Conservation (phyloP, 2,329 filamentous ascomycete genomes). For the Ophiostoma angusticollis region DNA sequence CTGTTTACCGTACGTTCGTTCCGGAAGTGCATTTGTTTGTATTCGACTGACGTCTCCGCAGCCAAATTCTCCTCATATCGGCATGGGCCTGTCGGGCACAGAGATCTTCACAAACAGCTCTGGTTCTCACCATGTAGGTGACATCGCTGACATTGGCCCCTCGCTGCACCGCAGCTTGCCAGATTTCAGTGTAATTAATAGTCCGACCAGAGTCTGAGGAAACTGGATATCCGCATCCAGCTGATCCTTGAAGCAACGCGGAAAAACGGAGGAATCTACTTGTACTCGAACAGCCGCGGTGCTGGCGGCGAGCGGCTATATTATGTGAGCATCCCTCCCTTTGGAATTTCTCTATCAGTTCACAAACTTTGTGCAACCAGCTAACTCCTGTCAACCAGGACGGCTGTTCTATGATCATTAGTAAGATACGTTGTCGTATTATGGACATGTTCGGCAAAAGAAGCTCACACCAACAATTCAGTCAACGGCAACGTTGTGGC, state of each 20-base stretch:
- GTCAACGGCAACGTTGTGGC: constrained; percentile 51
- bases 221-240: constrained; percentile 49
- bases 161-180: not conserved
- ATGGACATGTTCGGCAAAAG: not conserved
- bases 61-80: constrained; percentile 34
- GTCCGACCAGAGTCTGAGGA: constrained; percentile 28
- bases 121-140: constrained; percentile 40
- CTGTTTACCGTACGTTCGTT: constrained; percentile 14
- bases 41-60: not conserved
- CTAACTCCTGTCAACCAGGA: constrained; percentile 22
- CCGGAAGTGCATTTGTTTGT: not conserved
- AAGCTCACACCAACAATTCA: not conserved
- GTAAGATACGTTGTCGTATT: not conserved
- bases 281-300: constrained; percentile 43
- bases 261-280: constrained; percentile 28
- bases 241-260: constrained; percentile 54
- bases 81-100: constrained; percentile 53
- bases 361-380: not conserved
- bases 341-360: not conserved
- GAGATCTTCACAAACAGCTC: constrained; percentile 62
- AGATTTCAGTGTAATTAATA: not conserved
- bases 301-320: constrained; percentile 42
- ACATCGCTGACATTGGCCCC: not conserved
- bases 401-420: constrained; percentile 48
- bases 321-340: constrained; percentile 22